Evolutionary conservation across 2,329 filamentous ascomycete species (phyloP), one percentile per base, ranked within the genome.

Genomic region (Hypoxylon sp.): DNA sequence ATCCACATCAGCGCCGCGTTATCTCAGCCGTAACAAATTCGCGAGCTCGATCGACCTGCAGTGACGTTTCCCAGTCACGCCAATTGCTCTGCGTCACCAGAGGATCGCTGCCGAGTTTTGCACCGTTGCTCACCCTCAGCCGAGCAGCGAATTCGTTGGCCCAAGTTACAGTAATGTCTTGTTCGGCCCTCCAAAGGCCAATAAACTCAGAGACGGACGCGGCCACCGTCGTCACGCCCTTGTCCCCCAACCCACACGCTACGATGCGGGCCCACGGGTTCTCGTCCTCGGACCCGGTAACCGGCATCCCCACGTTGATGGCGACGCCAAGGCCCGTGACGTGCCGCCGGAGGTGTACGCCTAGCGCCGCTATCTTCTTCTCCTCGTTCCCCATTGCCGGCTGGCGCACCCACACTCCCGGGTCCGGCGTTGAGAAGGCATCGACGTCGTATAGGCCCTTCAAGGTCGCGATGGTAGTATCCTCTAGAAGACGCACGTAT

Each of bases 331-430:
- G 91, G 65, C 90, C 92, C 22, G 90, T 93, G 36, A 98, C 85
- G 78, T 96, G 89, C 46, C 95, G 83, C 12, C 93, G 83, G 67
- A 97, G 85, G 80, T 98, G 94, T n/a, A 99, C 93, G 0, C 96
- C 96, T 42, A 98, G 82, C 0, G 94, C 93, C 0, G 93, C 93
- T 71, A 99, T 93, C 82, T 98, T 99, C 72, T 85, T 83, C 61
- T 83, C 80, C 0, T 75, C 22, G 36, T 7, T 2, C 5, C 14
- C 33, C 12, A 74, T 72, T 14, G 30, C 28, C 36, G 18, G n/a
- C 16, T 52, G 65, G 77, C 71, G 69, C 72, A 90, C 83, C 94
- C 94, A 97, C 14, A 97, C 93, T 0, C 95, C 95, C 2, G 94
- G 93, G 76, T 97, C 87, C 0, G 42, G 14, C 4, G 86, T 93